Percentiles rank a stretch among this genome's conserved stretches.
Evolutionary conservation across 1,139 yeast species (phyloP).

Genomic region (Geotrichum fermentans): DNA sequence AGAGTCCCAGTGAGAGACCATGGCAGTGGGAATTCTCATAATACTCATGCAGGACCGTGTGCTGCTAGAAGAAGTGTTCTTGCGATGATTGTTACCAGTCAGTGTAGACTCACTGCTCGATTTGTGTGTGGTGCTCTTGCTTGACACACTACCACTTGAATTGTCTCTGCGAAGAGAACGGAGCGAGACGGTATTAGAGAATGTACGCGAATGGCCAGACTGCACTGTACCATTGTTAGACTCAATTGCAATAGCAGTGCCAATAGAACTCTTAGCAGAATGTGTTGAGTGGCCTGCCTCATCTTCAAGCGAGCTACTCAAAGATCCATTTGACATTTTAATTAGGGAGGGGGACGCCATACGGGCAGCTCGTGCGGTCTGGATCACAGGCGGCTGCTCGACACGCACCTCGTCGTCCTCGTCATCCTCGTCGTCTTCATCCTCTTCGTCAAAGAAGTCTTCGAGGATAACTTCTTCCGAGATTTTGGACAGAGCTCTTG

Average conservation of each 20-base stretch:
- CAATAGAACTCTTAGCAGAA: not conserved
- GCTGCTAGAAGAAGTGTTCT: not conserved
- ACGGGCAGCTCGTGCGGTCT: not conserved
- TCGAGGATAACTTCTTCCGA: slow-evolving; percentile 18
- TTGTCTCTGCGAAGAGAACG: slow-evolving; percentile 1
- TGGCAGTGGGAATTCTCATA: slow-evolving; percentile 1
- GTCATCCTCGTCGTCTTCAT: slow-evolving; percentile 5
- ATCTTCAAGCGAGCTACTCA: not conserved
- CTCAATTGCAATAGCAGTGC: slow-evolving; percentile 1
- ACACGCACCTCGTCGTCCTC: too few relatives aligned
- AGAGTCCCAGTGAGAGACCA: slow-evolving; percentile 9
- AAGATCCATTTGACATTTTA: not conserved
- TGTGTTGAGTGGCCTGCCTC: not conserved
- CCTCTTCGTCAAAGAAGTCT: not conserved
- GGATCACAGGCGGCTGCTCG: not conserved
- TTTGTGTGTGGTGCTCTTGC: not conserved
- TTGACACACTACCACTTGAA: not conserved
- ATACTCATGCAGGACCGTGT: not conserved
- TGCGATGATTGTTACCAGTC: not conserved
- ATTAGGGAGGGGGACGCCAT: not conserved
- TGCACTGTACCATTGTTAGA: not conserved
- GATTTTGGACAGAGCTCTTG: slow-evolving; percentile 18
- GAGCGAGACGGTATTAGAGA: not conserved
- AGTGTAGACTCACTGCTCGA: not conserved
- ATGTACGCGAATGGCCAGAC: not conserved